Base-by-base conservation (phyloP, 768 basidiomycete genomes). In the Amanita fuliginea region DNA sequence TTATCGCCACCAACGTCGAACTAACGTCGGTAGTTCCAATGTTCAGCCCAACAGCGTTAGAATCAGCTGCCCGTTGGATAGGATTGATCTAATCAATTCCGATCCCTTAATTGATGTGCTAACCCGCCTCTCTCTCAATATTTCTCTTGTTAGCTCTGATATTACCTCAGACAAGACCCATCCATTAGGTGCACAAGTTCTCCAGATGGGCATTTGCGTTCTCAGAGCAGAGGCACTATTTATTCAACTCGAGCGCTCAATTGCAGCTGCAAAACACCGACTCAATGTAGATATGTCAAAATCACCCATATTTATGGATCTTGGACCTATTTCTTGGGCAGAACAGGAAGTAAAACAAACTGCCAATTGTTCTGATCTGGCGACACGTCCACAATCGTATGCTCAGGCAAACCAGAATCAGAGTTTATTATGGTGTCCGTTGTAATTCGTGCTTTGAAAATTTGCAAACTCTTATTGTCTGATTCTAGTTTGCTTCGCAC, bases 41-140 rank as follows among this genome's bases (percentile, higher is more conserved):
- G 32, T 58, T 1, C 67, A 68, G 14, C 61, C 14, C 14, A 13
- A 63, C 11, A 72, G 75, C 32, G 60, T 78, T 42, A 60, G 75
- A 22, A 62, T 77, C 40, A 70, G 70, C 53, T 69, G 72, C 44
- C 76, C 77, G 8, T 58, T 77, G 16, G 57, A 62, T 42, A 63
- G 65, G 44, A 66, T 79, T 36, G 46, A 54, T 16, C 53, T 58
- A 4, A 53, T 60, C 8, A 53, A 53, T 21, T 59, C 59, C 51
- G 56, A 54, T 19, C 47, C 49, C 14, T 62, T 59, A 7, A 54
- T 60, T 26, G 57, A 64, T 24, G 59, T 65, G 19, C 57, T 65
- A 5, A 60, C 52, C 6, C 52, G 68, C 16, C 51, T 56, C 2
- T 57, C 59, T 8, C 54, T 66, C 42, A 55, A 54, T 24, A 54